Evolutionary conservation across 2,329 filamentous ascomycete species (phyloP), one percentile per base, ranked within the genome.

Genomic region (Cladosporium sp.): DNA sequence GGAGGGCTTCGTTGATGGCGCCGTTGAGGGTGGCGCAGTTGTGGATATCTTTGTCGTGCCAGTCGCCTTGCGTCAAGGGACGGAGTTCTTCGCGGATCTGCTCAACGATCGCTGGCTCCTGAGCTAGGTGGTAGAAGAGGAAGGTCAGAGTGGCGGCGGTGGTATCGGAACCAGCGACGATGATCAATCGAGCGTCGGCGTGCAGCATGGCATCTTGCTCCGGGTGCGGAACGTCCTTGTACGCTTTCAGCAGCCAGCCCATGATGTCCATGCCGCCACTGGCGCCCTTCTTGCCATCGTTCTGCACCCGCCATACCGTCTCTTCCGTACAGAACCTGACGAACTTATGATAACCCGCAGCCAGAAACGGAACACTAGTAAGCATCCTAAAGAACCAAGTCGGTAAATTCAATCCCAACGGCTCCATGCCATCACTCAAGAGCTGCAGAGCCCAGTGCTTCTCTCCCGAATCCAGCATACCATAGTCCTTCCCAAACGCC

Each of bases 121-220:
- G 71, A 6, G 74, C 75, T 3, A 79, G 71, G 52, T 78, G 69
- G 68, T 80, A 82, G 71, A 84, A 80, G 7, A 81, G 71, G 60
- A 75, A 74, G 0, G 78, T 76, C 24, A 83, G 69, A 0, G 79
- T 76, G 0, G 77, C 75, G 8, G 80, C 74, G 0, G 79, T 81
- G 7, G 81, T 83, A 67, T 83, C 81, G 41, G 77, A 79, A 5
- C 78, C 78, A 28, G 78, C 78, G 28, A 79, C 73, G 21, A 80
- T 76, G 41, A 79, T 72, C 28, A 76, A 59, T 11, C 70, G 65
- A 55, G 68, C 62, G 54, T 75, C 73, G 5, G 71, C 74, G 54
- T 71, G 70, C 28, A 75, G 66, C 68, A 71, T 67, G 2, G 68
- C 59, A 60, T 75, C 73, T 2, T 70, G 65, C 41, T 71, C 70